Conservation (phyloP, 352 stramenopile genomes). For the Globisporangium alternatum region DNA sequence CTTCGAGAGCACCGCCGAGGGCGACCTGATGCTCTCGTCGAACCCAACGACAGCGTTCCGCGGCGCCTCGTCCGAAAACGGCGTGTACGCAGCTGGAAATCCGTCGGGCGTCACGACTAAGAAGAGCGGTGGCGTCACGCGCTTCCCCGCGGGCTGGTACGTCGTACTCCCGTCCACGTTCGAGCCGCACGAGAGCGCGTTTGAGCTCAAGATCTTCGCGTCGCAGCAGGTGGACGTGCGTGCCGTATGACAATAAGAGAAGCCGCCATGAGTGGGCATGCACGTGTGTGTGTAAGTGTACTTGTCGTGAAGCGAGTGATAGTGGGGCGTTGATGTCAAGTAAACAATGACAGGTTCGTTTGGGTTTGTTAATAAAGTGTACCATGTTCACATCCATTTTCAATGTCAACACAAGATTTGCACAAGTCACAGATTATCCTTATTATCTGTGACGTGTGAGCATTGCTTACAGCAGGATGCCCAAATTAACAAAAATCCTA, state of each 20-base stretch:
- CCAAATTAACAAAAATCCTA: too few relatives aligned
- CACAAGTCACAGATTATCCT: too few relatives aligned
- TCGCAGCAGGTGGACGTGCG: conserved; percentile 39
- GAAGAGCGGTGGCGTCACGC: conserved; percentile 7
- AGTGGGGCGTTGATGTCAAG: too few relatives aligned
- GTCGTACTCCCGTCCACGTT: conserved; percentile 76
- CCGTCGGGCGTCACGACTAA: conserved; percentile 53
- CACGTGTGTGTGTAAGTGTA: neutral
- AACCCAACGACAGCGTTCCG: conserved; percentile 54
- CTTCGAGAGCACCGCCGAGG: conserved; percentile 57
- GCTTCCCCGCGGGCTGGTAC: conserved; percentile 58
- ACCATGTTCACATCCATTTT: too few relatives aligned
- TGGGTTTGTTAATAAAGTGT: too few relatives aligned
- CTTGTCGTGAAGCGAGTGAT: neutral
- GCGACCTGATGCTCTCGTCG: conserved; percentile 56
- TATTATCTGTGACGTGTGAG: too few relatives aligned
- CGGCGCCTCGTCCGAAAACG: conserved; percentile 46
- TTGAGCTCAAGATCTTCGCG: conserved; percentile 59
- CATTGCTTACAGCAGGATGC: too few relatives aligned
- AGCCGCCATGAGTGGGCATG: too few relatives aligned
- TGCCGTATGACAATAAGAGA: conserved; percentile 20
- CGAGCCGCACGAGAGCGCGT: conserved; percentile 51
- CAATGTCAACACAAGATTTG: too few relatives aligned
- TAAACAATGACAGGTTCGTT: too few relatives aligned
- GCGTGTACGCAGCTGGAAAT: conserved; percentile 54